phyloP scores from a whole-genome alignment of 306 rosid genomes.

The Parietaria judaica region DNA sequence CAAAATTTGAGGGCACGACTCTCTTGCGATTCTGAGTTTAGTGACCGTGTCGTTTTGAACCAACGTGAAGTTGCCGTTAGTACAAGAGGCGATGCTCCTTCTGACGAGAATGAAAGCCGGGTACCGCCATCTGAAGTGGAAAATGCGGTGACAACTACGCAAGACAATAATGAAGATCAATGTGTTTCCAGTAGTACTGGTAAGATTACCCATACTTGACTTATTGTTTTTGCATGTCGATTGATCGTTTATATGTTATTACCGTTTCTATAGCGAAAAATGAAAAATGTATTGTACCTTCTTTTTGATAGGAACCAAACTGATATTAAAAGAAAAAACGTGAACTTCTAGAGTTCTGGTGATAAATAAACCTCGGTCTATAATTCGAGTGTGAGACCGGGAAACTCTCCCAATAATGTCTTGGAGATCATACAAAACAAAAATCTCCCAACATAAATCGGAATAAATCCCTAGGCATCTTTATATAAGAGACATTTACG shows the following conservation, averaged over 20 bases:
- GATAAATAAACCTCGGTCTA: too few relatives aligned
- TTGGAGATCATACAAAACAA: too few relatives aligned
- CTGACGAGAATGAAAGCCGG: constrained; percentile 2
- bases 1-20: constrained; percentile 71
- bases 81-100: constrained; percentile 10
- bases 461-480: too few relatives aligned
- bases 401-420: too few relatives aligned
- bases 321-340: too few relatives aligned
- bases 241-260: not conserved
- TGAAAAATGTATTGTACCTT: not conserved
- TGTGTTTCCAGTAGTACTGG: constrained; percentile 38
- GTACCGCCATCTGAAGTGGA: constrained; percentile 9
- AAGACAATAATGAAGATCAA: constrained; percentile 2
- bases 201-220: constrained; percentile 17
- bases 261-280: not conserved
- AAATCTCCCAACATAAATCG: too few relatives aligned
- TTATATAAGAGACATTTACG: too few relatives aligned
- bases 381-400: too few relatives aligned
- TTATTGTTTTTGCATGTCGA: not conserved
- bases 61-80: constrained; percentile 15
- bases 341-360: too few relatives aligned
- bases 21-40: constrained; percentile 43
- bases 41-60: constrained; percentile 25
- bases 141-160: not conserved
- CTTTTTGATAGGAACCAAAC: not conserved